Percentiles rank a stretch among this genome's conserved stretches.
Conservation (phyloP, 768 basidiomycete genomes). For the Gautieria morchelliformis region DNA sequence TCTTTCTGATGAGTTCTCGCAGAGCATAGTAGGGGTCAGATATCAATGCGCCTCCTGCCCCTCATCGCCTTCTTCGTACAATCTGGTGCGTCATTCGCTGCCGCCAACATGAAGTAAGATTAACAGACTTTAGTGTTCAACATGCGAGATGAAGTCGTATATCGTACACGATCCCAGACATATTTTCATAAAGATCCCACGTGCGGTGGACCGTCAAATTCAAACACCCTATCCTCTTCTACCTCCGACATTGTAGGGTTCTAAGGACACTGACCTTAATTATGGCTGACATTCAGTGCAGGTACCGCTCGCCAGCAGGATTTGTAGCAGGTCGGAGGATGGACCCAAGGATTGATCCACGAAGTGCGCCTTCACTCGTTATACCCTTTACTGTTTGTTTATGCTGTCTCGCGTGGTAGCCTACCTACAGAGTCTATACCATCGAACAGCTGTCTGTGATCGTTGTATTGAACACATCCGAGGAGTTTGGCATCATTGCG, state of each 20-base stretch:
- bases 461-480: slow-evolving; percentile 71
- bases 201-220: slow-evolving; percentile 61
- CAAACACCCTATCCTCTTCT: slow-evolving; percentile 50
- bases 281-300: slow-evolving; percentile 19
- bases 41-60: slow-evolving; percentile 91
- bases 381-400: neutral
- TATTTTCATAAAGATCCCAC: slow-evolving; percentile 78
- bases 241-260: slow-evolving; percentile 48
- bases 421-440: slow-evolving; percentile 52
- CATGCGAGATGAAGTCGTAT: slow-evolving; percentile 74
- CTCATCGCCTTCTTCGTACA: slow-evolving; percentile 60
- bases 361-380: slow-evolving; percentile 18
- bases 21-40: slow-evolving; percentile 69
- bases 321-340: slow-evolving; percentile 3
- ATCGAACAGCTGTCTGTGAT: slow-evolving; percentile 72
- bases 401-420: slow-evolving; percentile 27
- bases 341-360: slow-evolving; percentile 43
- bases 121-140: slow-evolving; percentile 48
- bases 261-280: neutral
- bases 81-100: slow-evolving; percentile 45
- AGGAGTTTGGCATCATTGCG: slow-evolving; percentile 91
- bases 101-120: neutral
- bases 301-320: slow-evolving; percentile 58
- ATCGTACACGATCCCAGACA: slow-evolving; percentile 75
- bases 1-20: slow-evolving; percentile 1